These are phyloP conservation scores for Phoma sp. DNA, from an alignment of 2,329 filamentous ascomycete genomes.

Conservation along the genomic window DNA sequence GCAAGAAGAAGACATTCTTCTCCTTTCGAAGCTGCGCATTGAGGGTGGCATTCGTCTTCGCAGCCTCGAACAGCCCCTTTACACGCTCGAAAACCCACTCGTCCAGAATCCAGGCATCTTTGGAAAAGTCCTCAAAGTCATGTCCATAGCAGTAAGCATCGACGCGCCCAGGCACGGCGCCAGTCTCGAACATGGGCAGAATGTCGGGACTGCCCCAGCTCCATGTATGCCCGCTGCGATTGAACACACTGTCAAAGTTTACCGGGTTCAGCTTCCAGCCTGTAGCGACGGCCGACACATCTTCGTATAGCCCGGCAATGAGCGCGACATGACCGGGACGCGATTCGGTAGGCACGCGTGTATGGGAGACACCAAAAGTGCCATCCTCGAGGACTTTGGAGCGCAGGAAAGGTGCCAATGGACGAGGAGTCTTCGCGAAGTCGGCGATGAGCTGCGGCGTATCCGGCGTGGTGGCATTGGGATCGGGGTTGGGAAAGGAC, in stretches of 20 bases:
- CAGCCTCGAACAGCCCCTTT: constrained; percentile 81
- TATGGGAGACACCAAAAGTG: constrained; percentile 97
- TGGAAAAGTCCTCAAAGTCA: constrained; percentile 89
- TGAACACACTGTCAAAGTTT: constrained; percentile 98
- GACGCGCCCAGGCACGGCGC: constrained; percentile 85
- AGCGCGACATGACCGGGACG: constrained; percentile 94
- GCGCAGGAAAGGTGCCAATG: constrained; percentile 88
- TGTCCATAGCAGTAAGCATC: constrained; percentile 84
- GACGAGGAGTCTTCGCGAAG: constrained; percentile 66
- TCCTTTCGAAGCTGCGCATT: constrained; percentile 76
- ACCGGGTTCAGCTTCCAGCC: constrained; percentile 99
- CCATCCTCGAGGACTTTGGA: constrained; percentile 86
- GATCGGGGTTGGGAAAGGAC: constrained; percentile 85
- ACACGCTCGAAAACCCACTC: constrained; percentile 96
- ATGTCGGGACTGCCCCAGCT: constrained; percentile 99
- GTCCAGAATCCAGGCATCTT: constrained; percentile 80
- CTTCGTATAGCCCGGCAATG: constrained; percentile 95
- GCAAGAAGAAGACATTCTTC: constrained; percentile 92
- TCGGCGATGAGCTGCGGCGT: constrained; percentile 9
- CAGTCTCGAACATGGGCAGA: constrained; percentile 92
- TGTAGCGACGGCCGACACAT: constrained; percentile 95
- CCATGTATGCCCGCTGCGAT: constrained; percentile 95
- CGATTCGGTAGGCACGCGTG: constrained; percentile 94
- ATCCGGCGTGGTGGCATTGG: constrained; percentile 56
- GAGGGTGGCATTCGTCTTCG: constrained; percentile 77